Evolutionary conservation across 768 basidiomycete species (phyloP).

Genomic region (Mycena vulgaris): DNA sequence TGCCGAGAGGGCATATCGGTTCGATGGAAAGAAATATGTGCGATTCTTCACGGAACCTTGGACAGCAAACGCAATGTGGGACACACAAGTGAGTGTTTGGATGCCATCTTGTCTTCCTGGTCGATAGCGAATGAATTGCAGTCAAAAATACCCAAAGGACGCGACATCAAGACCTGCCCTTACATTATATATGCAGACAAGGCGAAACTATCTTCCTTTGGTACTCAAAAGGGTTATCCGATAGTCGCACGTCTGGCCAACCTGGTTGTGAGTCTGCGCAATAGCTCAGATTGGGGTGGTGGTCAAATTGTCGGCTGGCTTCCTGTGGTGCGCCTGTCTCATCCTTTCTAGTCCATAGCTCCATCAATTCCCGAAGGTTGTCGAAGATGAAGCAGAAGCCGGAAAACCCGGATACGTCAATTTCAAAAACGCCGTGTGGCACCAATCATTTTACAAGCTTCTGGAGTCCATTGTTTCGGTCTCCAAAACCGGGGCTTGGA

Average conservation of each 20-base stretch:
- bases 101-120: constrained; percentile 1
- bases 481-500: constrained; percentile 40
- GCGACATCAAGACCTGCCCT: constrained; percentile 44
- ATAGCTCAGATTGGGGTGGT: constrained; percentile 52
- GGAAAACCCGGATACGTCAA: constrained; percentile 49
- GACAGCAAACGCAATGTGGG: constrained; percentile 55
- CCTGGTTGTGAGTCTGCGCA: constrained; percentile 50
- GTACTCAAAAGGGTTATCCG: constrained; percentile 55
- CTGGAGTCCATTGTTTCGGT: constrained; percentile 43
- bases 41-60: constrained; percentile 55
- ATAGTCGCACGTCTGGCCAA: constrained; percentile 52
- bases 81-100: constrained; percentile 55
- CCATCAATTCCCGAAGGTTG: constrained; percentile 43
- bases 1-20: constrained; percentile 21
- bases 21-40: constrained; percentile 44
- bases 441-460: constrained; percentile 50
- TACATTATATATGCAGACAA: constrained; percentile 61
- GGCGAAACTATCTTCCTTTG: constrained; percentile 55
- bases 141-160: constrained; percentile 36
- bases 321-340: constrained; percentile 49
- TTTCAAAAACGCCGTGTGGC: constrained; percentile 56
- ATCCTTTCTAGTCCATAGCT: too few species aligned
- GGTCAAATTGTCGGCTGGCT: constrained; percentile 56
- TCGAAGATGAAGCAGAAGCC: constrained; percentile 48
- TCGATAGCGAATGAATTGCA: constrained; percentile 27